A percentile compares a stretch with the other conserved stretches of the same genome.
Evolutionary conservation across 805 yeast species (phyloP).

Genomic region (Kodamaea jinghongensis): DNA sequence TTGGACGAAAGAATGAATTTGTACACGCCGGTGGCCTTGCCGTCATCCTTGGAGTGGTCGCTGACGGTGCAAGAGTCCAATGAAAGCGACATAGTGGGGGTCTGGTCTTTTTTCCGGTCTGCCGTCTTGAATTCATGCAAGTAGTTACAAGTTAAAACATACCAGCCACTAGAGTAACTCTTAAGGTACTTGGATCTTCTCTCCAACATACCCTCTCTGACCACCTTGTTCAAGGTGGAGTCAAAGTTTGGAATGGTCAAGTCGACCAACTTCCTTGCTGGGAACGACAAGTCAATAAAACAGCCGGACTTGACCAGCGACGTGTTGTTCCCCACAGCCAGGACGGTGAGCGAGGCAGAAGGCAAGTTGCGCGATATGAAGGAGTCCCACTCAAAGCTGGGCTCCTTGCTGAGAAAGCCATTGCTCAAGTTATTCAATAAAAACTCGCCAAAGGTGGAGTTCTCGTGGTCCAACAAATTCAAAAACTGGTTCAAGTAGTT

Average conservation of each 20-base stretch:
- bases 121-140: constrained; percentile 85
- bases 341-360: constrained; percentile 23
- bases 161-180: constrained; percentile 88
- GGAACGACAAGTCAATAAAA: constrained; percentile 40
- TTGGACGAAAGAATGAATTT: constrained; percentile 81
- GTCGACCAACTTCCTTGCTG: constrained; percentile 40
- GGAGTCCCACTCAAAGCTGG: constrained; percentile 85
- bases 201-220: constrained; percentile 80
- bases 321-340: constrained; percentile 25
- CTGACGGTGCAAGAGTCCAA: constrained; percentile 77
- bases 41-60: constrained; percentile 77
- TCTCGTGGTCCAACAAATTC: constrained; percentile 66
- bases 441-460: constrained; percentile 65
- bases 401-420: constrained; percentile 73
- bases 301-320: constrained; percentile 32
- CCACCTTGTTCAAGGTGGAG: constrained; percentile 60
- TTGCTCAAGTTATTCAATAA: constrained; percentile 57
- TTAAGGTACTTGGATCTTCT: constrained; percentile 88
- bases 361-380: constrained; percentile 68
- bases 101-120: constrained; percentile 77
- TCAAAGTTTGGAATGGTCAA: constrained; percentile 65
- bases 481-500: constrained; percentile 74
- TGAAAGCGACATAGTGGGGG: constrained; percentile 80
- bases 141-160: constrained; percentile 83
- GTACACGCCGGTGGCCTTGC: constrained; percentile 50